A percentile compares a stretch with the other conserved stretches of the same genome.
phyloP scores from a whole-genome alignment of 495 filamentous ascomycete species.

The Cercophora newfieldiana region DNA sequence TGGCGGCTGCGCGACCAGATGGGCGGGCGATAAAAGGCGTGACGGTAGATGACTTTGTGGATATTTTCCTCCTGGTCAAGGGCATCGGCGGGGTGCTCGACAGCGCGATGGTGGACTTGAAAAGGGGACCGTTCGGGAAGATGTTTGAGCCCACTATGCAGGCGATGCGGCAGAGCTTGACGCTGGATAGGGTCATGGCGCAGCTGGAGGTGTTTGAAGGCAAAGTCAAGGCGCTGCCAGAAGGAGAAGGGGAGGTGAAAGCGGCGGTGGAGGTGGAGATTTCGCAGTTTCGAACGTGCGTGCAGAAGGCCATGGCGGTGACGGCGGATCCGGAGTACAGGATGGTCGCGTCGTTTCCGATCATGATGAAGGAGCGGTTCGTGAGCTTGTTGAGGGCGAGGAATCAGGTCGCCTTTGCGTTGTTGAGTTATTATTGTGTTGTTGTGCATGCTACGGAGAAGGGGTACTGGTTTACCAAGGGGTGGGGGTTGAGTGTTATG shows the following conservation, averaged over 20 bases:
- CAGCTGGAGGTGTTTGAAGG: conserved; percentile 17
- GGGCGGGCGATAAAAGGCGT: not conserved
- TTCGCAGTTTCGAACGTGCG: conserved; percentile 4
- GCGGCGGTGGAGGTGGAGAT: conserved; percentile 19
- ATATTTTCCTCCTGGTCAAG: conserved; percentile 27
- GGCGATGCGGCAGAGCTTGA: not conserved
- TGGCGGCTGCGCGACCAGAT: conserved; percentile 19
- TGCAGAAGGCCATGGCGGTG: conserved; percentile 5
- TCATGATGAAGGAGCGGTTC: conserved; percentile 22
- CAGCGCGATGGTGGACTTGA: conserved; percentile 15
- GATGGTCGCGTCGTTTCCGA: conserved; percentile 29
- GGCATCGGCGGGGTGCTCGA: conserved; percentile 29
- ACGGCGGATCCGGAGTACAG: conserved; percentile 24
- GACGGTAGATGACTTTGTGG: conserved; percentile 26
- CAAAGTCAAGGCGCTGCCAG: not conserved
- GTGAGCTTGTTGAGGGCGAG: conserved; percentile 23
- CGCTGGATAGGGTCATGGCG: conserved; percentile 9
- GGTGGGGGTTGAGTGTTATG: conserved; percentile 26
- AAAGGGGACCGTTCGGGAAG: conserved; percentile 20
- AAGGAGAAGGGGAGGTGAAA: conserved; percentile 10
- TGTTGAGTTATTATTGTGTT: conserved; percentile 32
- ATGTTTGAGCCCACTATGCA: conserved; percentile 5
- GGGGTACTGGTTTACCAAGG: conserved; percentile 30
- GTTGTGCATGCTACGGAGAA: conserved; percentile 27
- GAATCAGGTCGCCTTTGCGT: conserved; percentile 26